A percentile compares a stretch with the other conserved stretches of the same genome.
Evolutionary conservation across 1,284 basidiomycete species (phyloP).

Genomic region (Rhodotorula sp.): DNA sequence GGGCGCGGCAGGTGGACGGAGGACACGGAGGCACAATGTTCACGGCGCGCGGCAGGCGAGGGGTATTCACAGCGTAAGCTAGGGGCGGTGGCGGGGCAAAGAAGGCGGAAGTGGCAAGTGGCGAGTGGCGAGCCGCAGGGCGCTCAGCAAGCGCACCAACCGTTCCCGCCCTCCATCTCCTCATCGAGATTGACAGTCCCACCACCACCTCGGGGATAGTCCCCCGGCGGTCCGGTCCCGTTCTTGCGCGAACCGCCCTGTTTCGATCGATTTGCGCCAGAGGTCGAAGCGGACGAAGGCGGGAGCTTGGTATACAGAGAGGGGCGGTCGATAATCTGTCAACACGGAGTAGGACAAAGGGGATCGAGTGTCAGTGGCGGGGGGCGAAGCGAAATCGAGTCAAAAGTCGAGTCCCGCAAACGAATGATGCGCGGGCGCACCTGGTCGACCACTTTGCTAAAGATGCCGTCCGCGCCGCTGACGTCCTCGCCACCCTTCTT

Average conservation of each 20-base stretch:
- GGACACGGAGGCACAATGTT: no score
- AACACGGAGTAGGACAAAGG: not conserved
- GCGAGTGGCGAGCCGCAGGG: no score
- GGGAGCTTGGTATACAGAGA: slow-evolving; percentile 46
- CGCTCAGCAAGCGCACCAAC: slow-evolving; percentile 38
- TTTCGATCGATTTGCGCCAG: not conserved
- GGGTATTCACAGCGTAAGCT: no score
- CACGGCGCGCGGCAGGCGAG: no score
- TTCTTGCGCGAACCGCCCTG: not conserved
- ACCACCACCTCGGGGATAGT: slow-evolving; percentile 16
- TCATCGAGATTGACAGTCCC: slow-evolving; percentile 32
- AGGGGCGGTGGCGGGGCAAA: no score
- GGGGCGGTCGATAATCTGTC: slow-evolving; percentile 51
- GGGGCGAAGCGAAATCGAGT: not conserved
- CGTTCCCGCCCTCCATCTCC: slow-evolving; percentile 20
- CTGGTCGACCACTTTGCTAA: slow-evolving; percentile 73
- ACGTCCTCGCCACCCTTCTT: slow-evolving; percentile 64
- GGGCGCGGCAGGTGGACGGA: no score
- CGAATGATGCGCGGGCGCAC: slow-evolving; percentile 42
- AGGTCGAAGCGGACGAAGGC: not conserved
- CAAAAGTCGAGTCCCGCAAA: not conserved
- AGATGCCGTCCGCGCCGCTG: slow-evolving; percentile 72
- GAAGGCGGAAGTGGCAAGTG: no score
- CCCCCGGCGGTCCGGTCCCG: slow-evolving; percentile 22
- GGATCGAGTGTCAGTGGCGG: no score